These are phyloP conservation scores for Candida adriatica DNA, from an alignment of 805 yeast genomes.

Conservation along the genomic window DNA sequence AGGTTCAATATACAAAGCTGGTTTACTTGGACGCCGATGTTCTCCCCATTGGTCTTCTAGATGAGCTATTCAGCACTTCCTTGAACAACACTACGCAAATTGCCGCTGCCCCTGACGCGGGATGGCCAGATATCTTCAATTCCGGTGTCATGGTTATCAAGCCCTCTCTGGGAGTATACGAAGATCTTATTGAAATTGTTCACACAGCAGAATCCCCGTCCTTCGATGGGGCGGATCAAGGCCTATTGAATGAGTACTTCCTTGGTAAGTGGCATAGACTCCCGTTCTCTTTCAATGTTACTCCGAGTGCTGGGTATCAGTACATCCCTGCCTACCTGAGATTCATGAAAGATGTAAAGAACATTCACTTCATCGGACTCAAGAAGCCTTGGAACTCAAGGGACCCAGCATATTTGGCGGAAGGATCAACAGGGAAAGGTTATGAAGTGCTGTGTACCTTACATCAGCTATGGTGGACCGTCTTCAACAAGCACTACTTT, in stretches of 20 bases:
- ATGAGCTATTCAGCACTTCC: slow-evolving; percentile 18
- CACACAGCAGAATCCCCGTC: slow-evolving; percentile 24
- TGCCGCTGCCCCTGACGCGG: slow-evolving; percentile 58
- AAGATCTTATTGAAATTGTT: slow-evolving; percentile 29
- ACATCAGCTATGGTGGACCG: slow-evolving; percentile 18
- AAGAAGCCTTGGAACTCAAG: slow-evolving; percentile 45
- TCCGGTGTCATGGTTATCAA: slow-evolving; percentile 57
- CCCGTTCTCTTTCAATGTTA: slow-evolving; percentile 80
- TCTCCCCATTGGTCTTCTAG: slow-evolving; percentile 33
- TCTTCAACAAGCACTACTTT: slow-evolving; percentile 13
- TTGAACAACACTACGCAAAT: slow-evolving; percentile 16
- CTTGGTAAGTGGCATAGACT: slow-evolving; percentile 52
- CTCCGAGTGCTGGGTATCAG: slow-evolving; percentile 59
- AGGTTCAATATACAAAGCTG: slow-evolving; percentile 34
- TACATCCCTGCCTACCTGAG: slow-evolving; percentile 62
- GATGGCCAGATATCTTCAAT: slow-evolving; percentile 83
- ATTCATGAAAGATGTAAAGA: slow-evolving; percentile 36
- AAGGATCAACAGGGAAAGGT: slow-evolving; percentile 9
- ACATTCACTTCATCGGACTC: slow-evolving; percentile 62
- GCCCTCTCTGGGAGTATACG: slow-evolving; percentile 39
- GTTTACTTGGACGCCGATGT: slow-evolving; percentile 63
- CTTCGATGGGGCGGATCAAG: slow-evolving; percentile 89
- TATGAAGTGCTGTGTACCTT: slow-evolving; percentile 5
- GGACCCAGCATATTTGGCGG: slow-evolving; percentile 6
- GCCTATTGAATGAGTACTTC: slow-evolving; percentile 67